Evolutionary conservation across 352 stramenopile genomes (phyloP), one percentile per base, ranked within the genome.

Genomic region (Synura sp.): DNA sequence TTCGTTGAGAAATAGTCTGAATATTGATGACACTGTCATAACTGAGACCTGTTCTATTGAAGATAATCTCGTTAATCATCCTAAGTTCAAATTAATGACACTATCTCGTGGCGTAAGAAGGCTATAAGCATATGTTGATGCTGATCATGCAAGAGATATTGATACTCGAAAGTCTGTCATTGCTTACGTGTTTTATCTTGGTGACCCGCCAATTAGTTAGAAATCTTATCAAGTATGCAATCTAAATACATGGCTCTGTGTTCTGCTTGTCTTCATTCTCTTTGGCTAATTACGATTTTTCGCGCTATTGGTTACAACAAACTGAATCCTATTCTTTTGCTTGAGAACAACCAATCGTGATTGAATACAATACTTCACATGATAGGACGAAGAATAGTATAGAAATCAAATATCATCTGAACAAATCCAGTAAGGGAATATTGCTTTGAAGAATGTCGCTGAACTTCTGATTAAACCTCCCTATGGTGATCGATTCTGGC

Each of bases 371-470:
- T n/a, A n/a, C n/a, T n/a, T n/a, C n/a, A n/a, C n/a, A n/a, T n/a
- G n/a, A n/a, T n/a, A n/a, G n/a, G n/a, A n/a, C n/a, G n/a, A n/a
- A n/a, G n/a, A n/a, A n/a, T n/a, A n/a, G n/a, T n/a, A n/a, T n/a
- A n/a, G n/a, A n/a, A n/a, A n/a, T n/a, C 67, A 76, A 59, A 59
- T 76, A 1, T 22, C 59, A 5, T 19, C 35, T 49, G 60, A 74
- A 25, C 34, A 76, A 76, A 22, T 76, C 33, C 67, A 74, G 38
- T 31, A 71, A 71, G 57, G 57, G 57, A 71, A 71, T 71, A 71
- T 71, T 41, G 33, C 57, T 41, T 41, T 71, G 33, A 71, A 71
- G 57, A 71, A 71, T 25, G 57, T 71, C 38, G 57, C 57, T 71
- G 57, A 71, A 22, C 57, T 71, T 71, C 38, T 71, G 57, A 71